Conservation (phyloP, 2,329 filamentous ascomycete species). For the Ustilaginoidea virens region DNA sequence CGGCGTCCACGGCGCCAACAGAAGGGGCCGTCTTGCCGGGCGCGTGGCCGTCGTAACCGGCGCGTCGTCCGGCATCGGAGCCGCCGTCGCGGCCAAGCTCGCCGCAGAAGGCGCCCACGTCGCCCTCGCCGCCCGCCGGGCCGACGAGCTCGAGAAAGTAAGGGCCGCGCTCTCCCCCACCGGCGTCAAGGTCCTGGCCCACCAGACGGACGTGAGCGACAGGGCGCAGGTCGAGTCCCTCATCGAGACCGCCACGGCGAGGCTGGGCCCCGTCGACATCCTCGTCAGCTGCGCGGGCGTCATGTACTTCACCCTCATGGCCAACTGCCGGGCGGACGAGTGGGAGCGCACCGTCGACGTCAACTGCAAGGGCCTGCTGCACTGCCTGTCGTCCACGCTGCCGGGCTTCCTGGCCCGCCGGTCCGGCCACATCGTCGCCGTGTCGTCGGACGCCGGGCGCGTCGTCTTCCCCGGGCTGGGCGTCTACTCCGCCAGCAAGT, state of each 20-base stretch:
- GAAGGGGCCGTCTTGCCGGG: slow-evolving; percentile 49
- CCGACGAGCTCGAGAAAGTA: slow-evolving; percentile 50
- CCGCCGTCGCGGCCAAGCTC: slow-evolving; percentile 54
- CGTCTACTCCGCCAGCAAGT: slow-evolving; percentile 71
- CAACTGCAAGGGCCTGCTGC: slow-evolving; percentile 70
- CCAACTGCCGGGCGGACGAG: slow-evolving; percentile 55
- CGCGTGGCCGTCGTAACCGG: slow-evolving; percentile 65
- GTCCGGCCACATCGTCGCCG: slow-evolving; percentile 59
- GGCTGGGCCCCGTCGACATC: slow-evolving; percentile 61
- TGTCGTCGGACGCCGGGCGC: slow-evolving; percentile 67
- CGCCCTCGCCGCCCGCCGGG: slow-evolving; percentile 55
- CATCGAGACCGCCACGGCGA: slow-evolving; percentile 37
- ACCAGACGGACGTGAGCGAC: slow-evolving; percentile 58
- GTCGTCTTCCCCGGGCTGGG: slow-evolving; percentile 72
- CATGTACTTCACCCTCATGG: slow-evolving; percentile 86
- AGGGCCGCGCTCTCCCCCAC: slow-evolving; percentile 41
- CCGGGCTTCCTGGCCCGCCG: slow-evolving; percentile 58
- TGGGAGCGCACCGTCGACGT: slow-evolving; percentile 76
- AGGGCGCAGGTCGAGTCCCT: slow-evolving; percentile 50
- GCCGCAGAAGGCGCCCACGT: slow-evolving; percentile 58
- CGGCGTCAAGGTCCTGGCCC: slow-evolving; percentile 50
- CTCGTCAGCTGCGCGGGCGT: slow-evolving; percentile 70
- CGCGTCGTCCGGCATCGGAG: slow-evolving; percentile 66
- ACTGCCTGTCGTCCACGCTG: slow-evolving; percentile 54
- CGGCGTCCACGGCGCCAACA: slow-evolving; percentile 11